Evolutionary conservation across 208 protist species (phyloP), one percentile per base, ranked within the genome.

Genomic region (Vickermania ingenoplastis): DNA sequence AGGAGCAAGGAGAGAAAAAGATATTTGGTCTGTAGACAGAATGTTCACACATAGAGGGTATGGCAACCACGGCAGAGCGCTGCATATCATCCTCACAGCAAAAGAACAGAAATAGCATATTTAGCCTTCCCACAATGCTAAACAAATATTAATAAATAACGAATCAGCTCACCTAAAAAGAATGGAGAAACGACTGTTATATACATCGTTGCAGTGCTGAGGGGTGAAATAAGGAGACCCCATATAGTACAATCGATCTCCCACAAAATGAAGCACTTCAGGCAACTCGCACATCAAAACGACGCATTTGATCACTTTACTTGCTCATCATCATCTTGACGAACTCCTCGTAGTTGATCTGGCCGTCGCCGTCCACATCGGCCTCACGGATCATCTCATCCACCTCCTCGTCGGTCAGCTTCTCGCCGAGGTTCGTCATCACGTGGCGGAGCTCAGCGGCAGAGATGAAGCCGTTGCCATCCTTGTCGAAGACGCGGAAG

Each of bases 401-500:
- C 52, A 95, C 91, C 70, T 96, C 87, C 53, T 96, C 87, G 68
- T 96, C 83, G 57, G 89, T 93, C 25, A 97, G 79, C 73, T 96
- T 95, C 77, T 97, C 92, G 41, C 95, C 95, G 48, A 98, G 71
- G 70, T 96, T 95, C 53, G 92, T 97, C 79, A 98, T 92, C 50
- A 98, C 84, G 75, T 97, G 92, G 70, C 92, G 80, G 36, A 98
- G 78, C 80, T 98, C 95, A 48, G 87, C 91, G 55, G 92, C 92
- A 24, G 82, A 92, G 75, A 98, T 97, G 63, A 86, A 92, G 52
- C 95, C 95, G 69, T 95, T 92, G 61, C 85, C 88, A 64, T 97
- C 93, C 74, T 95, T 95, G 80, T 98, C 95, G 60, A 98, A 97
- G n/a, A 98, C 91, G 53, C 83, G 73, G 83, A 98, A 98, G 36